Evolutionary conservation across 805 yeast genomes (phyloP), one percentile per base, ranked within the genome.

Genomic region (Lachancea lanzarotensis): DNA sequence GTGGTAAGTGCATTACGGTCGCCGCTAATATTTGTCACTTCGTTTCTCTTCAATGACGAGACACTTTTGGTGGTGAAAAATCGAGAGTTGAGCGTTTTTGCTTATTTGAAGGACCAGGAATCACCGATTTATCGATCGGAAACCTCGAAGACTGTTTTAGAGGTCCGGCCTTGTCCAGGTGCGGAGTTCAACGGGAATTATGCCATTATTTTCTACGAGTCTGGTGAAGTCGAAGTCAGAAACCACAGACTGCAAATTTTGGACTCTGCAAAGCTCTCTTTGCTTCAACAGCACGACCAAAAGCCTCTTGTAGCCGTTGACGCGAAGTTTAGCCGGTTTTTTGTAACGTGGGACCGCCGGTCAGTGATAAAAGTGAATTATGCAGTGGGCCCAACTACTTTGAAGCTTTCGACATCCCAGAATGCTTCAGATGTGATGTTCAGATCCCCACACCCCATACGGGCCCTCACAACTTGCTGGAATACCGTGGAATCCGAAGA

Each of bases 1-100:
- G 39, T 34, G 15, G 16, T 44, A 4, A 38, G 36, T 36, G 43
- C 38, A 29, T 15, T 44, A 4, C 41, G 43, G 7, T 18, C 40
- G 26, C 35, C 47, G 3, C 33, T 22, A 20, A 15, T 3, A n/a
- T 38, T 44, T 18, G 35, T 43, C 20, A 32, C 38, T 19, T 33
- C 38, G 7, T 43, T 38, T 17, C n/a, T 42, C 22, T 2, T 35
- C n/a, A 20, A 22, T 16, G 31, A 35, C 16, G 27, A 30, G 9
- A 16, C 13, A 17, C 20, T 42, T 13, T 12, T 30, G 33, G 40
- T 42, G 6, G 45, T 35, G 10, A 36, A 36, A 25, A 22, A 29
- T 36, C n/a, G 33, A 12, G 32, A 35, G 18, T n/a, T 35, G 15
- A n/a, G n/a, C 9, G 15, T 42, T 29, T 18, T 16, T 16, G 8